Evolutionary conservation across 805 yeast genomes (phyloP), one percentile per base, ranked within the genome.

Genomic region (Saturnispora bothae): DNA sequence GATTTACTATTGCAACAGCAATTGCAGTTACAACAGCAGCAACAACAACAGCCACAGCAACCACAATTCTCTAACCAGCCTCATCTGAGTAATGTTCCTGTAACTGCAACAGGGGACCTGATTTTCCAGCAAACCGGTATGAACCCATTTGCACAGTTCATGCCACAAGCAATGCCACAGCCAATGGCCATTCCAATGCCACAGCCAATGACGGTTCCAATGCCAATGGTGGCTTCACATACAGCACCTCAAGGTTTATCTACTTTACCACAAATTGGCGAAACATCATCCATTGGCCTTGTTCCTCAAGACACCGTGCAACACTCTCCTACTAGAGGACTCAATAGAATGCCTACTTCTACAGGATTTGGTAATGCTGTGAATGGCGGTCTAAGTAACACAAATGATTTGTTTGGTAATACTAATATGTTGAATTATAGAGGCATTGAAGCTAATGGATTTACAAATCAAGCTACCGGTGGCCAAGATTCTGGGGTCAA

Each of bases 1-100:
- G 56, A 41, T 39, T 53, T 36, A 29, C 35, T 21, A 21, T 40
- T 23, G 17, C 47, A 38, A 32, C 48, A 35, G 39, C 45, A 39
- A 32, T 17, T 13, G 9, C 36, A 33, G 10, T 22, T 33, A 14
- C 36, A 32, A 12, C 26, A 20, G 13, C 34, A 20, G 15, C 34
- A 33, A 23, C 29, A 23, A 27, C 36, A 34, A 19, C 36, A 34
- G 26, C 14, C 23, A 7, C 21, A 6, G 18, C 29, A 23, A 25
- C 28, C 12, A 25, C 25, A 33, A 18, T 14, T 14, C 4, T n/a
- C 10, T 9, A 16, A n/a, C 12, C 36, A 33, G 14, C 31, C 23
- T 16, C 31, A 34, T 10, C 10, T 22, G 7, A 22, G 10, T 22
- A 10, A 7, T 8, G 25, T 22, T 22, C 25, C 25, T 22, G 10